Percentiles rank a stretch among this genome's conserved stretches.
These are phyloP conservation scores for Fusarium virguliforme DNA, from an alignment of 2,329 filamentous ascomycete genomes.

Conservation along the genomic window DNA sequence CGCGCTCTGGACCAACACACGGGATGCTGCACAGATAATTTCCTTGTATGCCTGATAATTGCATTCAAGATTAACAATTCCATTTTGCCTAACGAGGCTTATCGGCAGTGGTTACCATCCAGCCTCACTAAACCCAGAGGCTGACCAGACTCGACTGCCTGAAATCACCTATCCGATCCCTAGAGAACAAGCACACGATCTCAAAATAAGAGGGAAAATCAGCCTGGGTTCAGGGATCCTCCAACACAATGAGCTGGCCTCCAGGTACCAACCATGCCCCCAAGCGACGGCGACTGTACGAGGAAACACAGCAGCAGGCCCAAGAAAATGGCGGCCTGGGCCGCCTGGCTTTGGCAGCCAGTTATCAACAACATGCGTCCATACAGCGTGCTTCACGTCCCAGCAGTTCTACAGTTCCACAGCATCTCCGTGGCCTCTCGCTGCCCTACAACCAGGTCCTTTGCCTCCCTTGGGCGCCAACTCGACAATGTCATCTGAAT, in stretches of 20 bases:
- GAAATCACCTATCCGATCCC: background rate
- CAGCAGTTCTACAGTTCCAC: too few relatives aligned
- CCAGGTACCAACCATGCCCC: background rate
- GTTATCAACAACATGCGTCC: too few relatives aligned
- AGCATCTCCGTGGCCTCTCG: too few relatives aligned
- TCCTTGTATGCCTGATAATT: background rate
- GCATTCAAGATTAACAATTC: background rate
- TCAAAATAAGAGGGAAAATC: background rate
- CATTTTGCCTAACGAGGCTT: constrained; percentile 2
- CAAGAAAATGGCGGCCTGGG: too few relatives aligned
- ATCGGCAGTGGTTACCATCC: background rate
- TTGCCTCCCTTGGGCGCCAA: background rate
- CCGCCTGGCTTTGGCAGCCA: too few relatives aligned
- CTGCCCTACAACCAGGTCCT: too few relatives aligned
- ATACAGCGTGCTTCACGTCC: too few relatives aligned
- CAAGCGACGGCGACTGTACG: constrained; percentile 17
- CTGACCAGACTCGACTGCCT: background rate
- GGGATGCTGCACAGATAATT: background rate
- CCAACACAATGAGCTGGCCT: background rate
- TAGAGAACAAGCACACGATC: background rate
- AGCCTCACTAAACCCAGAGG: background rate
- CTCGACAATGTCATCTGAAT: background rate
- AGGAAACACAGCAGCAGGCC: background rate
- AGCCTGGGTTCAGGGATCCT: accelerated
- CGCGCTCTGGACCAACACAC: background rate